Evolutionary conservation across 176 grass and related monocot genomes (phyloP), one percentile per base, ranked within the genome.

Genomic region (Oryza longistaminata): DNA sequence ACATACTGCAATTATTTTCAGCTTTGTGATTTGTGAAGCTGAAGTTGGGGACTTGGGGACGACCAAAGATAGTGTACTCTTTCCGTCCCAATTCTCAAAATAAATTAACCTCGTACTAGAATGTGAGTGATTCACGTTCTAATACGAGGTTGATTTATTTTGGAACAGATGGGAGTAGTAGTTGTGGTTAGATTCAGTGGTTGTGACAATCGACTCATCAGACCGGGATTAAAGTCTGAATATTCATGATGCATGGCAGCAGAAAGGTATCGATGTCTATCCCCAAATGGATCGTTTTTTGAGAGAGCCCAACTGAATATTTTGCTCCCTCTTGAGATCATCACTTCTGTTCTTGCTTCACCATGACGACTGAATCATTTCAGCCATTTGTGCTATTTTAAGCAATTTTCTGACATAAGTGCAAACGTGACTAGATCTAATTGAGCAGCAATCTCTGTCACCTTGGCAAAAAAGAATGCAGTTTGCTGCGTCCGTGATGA

Each of bases 221-320:
- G 80, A 82, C 34, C n/a, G 35, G 49, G 80, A 71, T 52, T 60
- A 43, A 49, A 82, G n/a, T 72, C 79, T 71, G 67, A 16, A 70
- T 55, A 70, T 35, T 35, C 66, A 7, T 68, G 31, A 68, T 17
- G 15, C 27, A 27, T 27, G 29, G 29, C 17, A 37, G 6, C 16
- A n/a, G 9, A 40, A 39, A 40, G 68, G 34, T 21, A 69, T 81
- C 22, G 1, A 71, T 22, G 21, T 61, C 7, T 22, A 61, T 61
- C 48, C 33, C 49, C 33, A 71, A 27, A 40, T 42, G 13, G 71
- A 81, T 35, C 49, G 7, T 12, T 70, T 16, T 49, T 49, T 13
- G 1, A 49, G 46, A 49, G 2, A 70, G 65, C 29, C 27, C 27
- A 70, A 58, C 52, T 53, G 11, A 81, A 81, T 34, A 39, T 24